Conservation (phyloP, 768 basidiomycete genomes). For the Lentinus tigrinus region DNA sequence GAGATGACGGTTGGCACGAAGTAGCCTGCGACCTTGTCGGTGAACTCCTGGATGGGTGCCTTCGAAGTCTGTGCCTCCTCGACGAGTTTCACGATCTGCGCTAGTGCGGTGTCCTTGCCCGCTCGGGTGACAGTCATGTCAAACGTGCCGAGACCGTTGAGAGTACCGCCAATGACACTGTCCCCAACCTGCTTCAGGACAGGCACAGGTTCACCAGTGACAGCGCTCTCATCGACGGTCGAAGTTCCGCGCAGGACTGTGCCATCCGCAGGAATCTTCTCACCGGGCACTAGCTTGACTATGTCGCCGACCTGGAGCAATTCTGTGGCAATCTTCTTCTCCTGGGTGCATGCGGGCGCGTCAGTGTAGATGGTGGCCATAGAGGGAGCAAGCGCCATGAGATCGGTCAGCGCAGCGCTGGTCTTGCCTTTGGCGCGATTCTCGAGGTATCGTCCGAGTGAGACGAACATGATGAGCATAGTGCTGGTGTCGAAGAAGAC, state of each 20-base stretch:
- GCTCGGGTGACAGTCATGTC: conserved; percentile 95
- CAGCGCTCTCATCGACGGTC: conserved; percentile 91
- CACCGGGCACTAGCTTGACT: conserved; percentile 93
- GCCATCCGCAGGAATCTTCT: conserved; percentile 95
- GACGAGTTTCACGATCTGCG: conserved; percentile 95
- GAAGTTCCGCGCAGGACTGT: conserved; percentile 84
- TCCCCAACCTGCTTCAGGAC: conserved; percentile 84
- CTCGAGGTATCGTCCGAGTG: conserved; percentile 92
- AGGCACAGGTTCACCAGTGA: conserved; percentile 93
- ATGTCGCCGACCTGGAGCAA: conserved; percentile 92
- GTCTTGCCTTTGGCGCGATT: conserved; percentile 97
- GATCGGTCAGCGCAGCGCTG: conserved; percentile 91
- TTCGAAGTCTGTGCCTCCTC: conserved; percentile 98
- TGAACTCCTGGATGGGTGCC: conserved; percentile 97
- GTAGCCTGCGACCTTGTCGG: conserved; percentile 90
- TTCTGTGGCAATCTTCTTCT: conserved; percentile 91
- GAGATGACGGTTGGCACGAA: conserved; percentile 92
- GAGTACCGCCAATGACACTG: conserved; percentile 90
- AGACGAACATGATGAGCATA: conserved; percentile 97
- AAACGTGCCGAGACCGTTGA: conserved; percentile 96
- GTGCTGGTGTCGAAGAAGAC: conserved; percentile 99
- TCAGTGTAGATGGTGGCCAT: conserved; percentile 97
- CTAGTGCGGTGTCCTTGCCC: conserved; percentile 92
- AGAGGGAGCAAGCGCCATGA: conserved; percentile 92
- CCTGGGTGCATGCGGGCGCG: conserved; percentile 71